Percentiles rank a stretch among this genome's conserved stretches.
Conservation (phyloP, 148 eudicot genomes). For the Rhododendron simsii region DNA sequence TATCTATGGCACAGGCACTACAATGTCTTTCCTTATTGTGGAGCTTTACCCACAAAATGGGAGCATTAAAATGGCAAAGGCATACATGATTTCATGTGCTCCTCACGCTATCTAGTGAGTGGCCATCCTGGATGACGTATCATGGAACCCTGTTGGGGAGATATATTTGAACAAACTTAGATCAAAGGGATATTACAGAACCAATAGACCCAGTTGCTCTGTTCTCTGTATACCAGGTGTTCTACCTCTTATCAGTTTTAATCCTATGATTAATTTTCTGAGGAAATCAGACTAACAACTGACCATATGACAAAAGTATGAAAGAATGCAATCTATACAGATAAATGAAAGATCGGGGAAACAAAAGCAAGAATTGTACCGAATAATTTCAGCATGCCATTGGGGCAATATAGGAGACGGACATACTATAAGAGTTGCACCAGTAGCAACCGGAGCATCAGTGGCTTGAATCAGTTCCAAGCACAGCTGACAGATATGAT, state of each 20-base stretch:
- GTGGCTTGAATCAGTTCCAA: slow-evolving; percentile 68
- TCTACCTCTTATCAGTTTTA: background rate
- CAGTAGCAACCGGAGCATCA: slow-evolving; percentile 69
- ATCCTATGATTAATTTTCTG: background rate
- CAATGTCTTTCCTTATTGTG: background rate
- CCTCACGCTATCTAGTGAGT: background rate
- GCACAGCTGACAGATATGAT: slow-evolving; percentile 67
- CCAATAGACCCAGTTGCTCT: background rate
- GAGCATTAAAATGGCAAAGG: background rate
- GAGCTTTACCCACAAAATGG: slow-evolving; percentile 1
- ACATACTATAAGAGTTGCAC: slow-evolving; percentile 92
- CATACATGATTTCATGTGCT: background rate
- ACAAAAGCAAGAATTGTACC: slow-evolving; percentile 39
- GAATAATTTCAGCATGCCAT: slow-evolving; percentile 94
- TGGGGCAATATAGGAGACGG: slow-evolving; percentile 92
- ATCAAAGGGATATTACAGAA: background rate
- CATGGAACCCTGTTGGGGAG: background rate
- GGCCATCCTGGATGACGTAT: background rate
- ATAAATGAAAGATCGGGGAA: slow-evolving; percentile 9
- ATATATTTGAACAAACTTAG: background rate
- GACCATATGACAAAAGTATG: background rate
- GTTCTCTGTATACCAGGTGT: background rate
- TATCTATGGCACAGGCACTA: background rate
- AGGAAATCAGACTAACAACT: background rate
- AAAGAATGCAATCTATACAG: background rate